These are phyloP conservation scores for Blastomyces parvus DNA, from an alignment of 2,329 filamentous ascomycete genomes.

Conservation along the genomic window DNA sequence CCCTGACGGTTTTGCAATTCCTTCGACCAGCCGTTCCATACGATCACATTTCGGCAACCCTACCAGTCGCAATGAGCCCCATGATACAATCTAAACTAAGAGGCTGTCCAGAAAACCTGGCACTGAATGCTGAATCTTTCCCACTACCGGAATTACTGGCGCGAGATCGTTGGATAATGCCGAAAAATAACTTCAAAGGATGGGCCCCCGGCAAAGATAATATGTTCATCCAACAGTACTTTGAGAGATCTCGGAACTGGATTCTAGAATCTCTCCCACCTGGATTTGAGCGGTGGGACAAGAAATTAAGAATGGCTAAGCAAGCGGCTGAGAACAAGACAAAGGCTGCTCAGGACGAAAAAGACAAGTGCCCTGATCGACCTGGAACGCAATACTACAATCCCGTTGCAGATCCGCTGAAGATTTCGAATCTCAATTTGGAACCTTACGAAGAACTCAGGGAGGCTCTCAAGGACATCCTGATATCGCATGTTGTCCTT, in stretches of 20 bases:
- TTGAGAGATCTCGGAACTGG: constrained; percentile 18
- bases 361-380: constrained; percentile 8
- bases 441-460: constrained; percentile 21
- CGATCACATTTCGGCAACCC: constrained; percentile 24
- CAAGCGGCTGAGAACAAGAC: constrained; percentile 2
- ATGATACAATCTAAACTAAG: constrained; percentile 13
- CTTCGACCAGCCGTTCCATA: constrained; percentile 24
- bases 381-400: constrained; percentile 19
- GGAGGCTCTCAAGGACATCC: constrained; percentile 19
- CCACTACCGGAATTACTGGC: constrained; percentile 21
- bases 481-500: constrained; percentile 26
- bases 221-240: constrained; percentile 11
- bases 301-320: not conserved
- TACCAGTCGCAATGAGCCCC: constrained; percentile 22
- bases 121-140: constrained; percentile 17
- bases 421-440: constrained; percentile 25
- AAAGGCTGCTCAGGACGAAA: not conserved
- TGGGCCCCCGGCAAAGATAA: constrained; percentile 21
- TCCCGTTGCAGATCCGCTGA: constrained; percentile 23
- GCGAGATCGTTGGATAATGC: constrained; percentile 23
- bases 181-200: constrained; percentile 23
- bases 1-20: constrained; percentile 17
- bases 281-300: constrained; percentile 23
- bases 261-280: constrained; percentile 18
- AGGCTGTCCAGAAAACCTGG: constrained; percentile 9